These are phyloP conservation scores for Citrus cavaleriei DNA, from an alignment of 345 rosid species.

Conservation along the genomic window DNA sequence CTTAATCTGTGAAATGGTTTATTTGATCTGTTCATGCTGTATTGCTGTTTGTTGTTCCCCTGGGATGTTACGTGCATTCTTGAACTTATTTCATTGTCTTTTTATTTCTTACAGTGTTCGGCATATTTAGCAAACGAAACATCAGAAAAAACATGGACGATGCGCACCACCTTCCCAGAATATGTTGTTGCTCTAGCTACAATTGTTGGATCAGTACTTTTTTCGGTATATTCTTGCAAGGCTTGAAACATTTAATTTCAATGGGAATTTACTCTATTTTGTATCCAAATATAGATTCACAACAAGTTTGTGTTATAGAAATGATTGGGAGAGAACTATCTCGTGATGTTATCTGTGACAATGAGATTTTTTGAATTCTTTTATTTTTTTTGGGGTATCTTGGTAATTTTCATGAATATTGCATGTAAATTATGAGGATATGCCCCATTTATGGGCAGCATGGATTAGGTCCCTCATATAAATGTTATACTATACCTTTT, in stretches of 20 bases:
- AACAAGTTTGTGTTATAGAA: not conserved
- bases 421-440: not conserved
- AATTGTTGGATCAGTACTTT: conserved; percentile 93
- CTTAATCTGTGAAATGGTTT: not conserved
- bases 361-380: not conserved
- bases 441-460: not conserved
- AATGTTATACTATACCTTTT: not conserved
- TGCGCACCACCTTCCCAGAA: conserved; percentile 94
- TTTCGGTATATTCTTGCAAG: conserved; percentile 51
- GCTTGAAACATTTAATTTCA: not conserved
- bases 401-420: not conserved
- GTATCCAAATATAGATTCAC: not conserved
- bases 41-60: not conserved
- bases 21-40: not conserved
- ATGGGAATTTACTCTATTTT: not conserved
- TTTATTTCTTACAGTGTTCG: conserved; percentile 57
- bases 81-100: conserved; percentile 4
- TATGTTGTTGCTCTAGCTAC: conserved; percentile 98
- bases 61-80: not conserved
- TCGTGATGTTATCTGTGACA: not conserved
- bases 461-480: not conserved
- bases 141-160: conserved; percentile 95
- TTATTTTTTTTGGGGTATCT: not conserved
- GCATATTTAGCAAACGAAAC: conserved; percentile 65
- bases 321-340: not conserved